phyloP scores from a whole-genome alignment of 345 rosid species.

The Balakata baccata region DNA sequence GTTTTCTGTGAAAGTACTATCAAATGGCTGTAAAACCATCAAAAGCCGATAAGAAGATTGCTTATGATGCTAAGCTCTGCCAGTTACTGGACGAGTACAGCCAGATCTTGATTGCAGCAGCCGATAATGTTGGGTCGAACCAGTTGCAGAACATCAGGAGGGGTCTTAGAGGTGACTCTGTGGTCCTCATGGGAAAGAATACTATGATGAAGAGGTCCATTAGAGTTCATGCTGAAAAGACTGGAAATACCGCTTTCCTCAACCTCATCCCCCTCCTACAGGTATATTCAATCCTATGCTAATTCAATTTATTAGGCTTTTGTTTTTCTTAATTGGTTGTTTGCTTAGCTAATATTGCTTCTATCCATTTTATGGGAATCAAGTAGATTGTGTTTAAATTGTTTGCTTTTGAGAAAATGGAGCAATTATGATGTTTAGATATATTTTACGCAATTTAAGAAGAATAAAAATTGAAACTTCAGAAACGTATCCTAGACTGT shows the following conservation, averaged over 20 bases:
- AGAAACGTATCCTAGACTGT: no score
- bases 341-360: not conserved
- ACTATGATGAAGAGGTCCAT: constrained; percentile 95
- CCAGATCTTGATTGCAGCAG: constrained; percentile 72
- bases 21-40: constrained; percentile 47
- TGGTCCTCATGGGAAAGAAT: constrained; percentile 93
- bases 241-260: constrained; percentile 54
- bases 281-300: constrained; percentile 29
- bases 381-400: no score
- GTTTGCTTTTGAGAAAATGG: no score
- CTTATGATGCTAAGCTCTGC: constrained; percentile 76
- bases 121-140: constrained; percentile 89
- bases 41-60: constrained; percentile 79
- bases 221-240: constrained; percentile 69
- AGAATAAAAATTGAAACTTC: no score
- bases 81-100: constrained; percentile 69
- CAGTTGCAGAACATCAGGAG: constrained; percentile 86
- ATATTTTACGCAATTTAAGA: no score
- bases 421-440: no score
- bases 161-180: constrained; percentile 78
- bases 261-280: constrained; percentile 81
- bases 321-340: not conserved
- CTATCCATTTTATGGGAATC: no score
- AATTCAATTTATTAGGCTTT: not conserved
- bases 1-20: not conserved